These are phyloP conservation scores for Tylopilus cervinicoccineus DNA, from an alignment of 768 basidiomycete genomes.

Conservation along the genomic window DNA sequence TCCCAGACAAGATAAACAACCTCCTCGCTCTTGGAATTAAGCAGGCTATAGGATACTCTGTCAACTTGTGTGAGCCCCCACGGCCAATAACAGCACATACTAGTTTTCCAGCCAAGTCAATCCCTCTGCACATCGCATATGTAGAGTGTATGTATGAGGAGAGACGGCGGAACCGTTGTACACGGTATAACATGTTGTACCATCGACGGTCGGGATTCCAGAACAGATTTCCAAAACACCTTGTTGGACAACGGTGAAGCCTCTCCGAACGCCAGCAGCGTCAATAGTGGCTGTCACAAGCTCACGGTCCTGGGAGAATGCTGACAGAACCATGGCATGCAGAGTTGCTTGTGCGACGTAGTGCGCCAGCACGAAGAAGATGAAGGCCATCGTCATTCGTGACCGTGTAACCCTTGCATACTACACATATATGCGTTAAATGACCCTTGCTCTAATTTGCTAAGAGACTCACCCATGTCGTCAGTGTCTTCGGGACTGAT, in stretches of 20 bases:
- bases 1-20: conserved; percentile 43
- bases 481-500: not conserved
- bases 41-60: conserved; percentile 14
- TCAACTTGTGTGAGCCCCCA: not conserved
- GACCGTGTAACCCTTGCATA: conserved; percentile 46
- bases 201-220: conserved; percentile 33
- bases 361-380: conserved; percentile 41
- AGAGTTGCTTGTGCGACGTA: conserved; percentile 39
- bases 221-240: conserved; percentile 34
- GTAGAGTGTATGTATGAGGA: conserved; percentile 4
- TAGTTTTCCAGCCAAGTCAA: conserved; percentile 44
- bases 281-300: conserved; percentile 33
- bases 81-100: conserved; percentile 28
- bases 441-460: too few relatives aligned
- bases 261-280: conserved; percentile 23
- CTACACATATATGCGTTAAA: conserved; percentile 22
- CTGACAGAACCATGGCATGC: conserved; percentile 35
- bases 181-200: conserved; percentile 20
- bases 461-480: conserved; percentile 13
- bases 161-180: conserved; percentile 5
- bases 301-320: conserved; percentile 35
- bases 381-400: conserved; percentile 46
- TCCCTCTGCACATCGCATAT: conserved; percentile 36
- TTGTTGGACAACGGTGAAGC: conserved; percentile 19
- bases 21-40: conserved; percentile 41